These are phyloP conservation scores for Luffa acutangula DNA, from an alignment of 306 rosid species.

Conservation along the genomic window DNA sequence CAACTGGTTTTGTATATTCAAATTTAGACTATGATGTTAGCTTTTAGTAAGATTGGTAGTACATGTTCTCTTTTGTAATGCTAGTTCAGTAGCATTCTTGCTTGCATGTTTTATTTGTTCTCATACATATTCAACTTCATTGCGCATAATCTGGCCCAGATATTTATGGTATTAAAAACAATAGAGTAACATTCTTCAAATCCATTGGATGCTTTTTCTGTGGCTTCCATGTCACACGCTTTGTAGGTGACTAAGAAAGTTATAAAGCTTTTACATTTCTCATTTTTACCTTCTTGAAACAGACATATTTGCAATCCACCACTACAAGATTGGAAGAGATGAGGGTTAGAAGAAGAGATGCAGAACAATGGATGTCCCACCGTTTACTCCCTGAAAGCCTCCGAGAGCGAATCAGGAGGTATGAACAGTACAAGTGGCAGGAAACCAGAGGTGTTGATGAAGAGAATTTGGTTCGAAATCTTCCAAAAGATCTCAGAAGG, in stretches of 20 bases:
- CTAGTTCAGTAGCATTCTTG: not conserved
- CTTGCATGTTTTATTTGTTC: not conserved
- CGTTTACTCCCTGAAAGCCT: conserved; percentile 53
- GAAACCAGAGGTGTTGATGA: conserved; percentile 76
- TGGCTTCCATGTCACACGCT: not conserved
- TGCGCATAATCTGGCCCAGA: not conserved
- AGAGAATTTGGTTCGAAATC: conserved; percentile 37
- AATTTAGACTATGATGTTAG: not conserved
- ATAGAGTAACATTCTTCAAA: not conserved
- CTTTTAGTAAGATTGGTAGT: not conserved
- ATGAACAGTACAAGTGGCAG: conserved; percentile 71
- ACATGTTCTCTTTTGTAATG: not conserved
- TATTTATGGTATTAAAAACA: not conserved
- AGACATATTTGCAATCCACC: conserved; percentile 11
- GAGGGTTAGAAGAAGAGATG: conserved; percentile 49
- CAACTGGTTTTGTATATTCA: not conserved
- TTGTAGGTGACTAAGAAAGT: not conserved
- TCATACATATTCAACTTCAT: not conserved
- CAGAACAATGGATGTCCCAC: conserved; percentile 76
- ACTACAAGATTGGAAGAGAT: conserved; percentile 13
- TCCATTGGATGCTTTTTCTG: not conserved
- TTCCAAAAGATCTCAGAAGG: conserved; percentile 61
- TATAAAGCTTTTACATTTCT: not conserved
- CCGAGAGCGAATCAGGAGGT: conserved; percentile 56
- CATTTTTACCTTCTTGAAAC: not conserved